Evolutionary conservation across 192 early-diverging fungal genomes (phyloP).

Genomic region (Radiomyces spectabilis): DNA sequence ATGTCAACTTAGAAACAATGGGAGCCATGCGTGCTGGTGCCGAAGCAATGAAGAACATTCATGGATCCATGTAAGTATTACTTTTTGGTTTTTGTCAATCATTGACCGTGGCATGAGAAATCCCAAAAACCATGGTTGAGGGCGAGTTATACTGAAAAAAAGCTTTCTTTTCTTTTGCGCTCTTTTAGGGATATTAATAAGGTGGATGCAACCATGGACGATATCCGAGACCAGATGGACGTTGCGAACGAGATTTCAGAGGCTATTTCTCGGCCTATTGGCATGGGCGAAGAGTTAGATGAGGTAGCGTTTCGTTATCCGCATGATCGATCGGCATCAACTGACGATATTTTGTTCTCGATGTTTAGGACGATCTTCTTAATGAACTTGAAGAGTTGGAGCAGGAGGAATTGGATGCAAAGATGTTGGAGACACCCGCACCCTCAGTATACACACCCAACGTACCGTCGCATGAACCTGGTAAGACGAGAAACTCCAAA

Average conservation of each 20-base stretch:
- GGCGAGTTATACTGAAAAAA: neutral
- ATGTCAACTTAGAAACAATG: conserved; percentile 93
- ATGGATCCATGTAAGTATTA: conserved; percentile 67
- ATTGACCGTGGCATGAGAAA: neutral
- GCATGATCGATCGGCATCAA: neutral
- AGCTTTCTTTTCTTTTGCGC: neutral
- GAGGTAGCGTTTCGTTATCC: conserved; percentile 41
- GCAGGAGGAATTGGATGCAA: conserved; percentile 85
- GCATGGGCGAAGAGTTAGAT: conserved; percentile 85
- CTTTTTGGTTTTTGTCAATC: neutral
- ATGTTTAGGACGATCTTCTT: conserved; percentile 69
- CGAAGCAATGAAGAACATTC: conserved; percentile 90
- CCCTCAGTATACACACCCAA: conserved; percentile 57
- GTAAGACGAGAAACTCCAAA: conserved; percentile 36
- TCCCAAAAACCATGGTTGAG: neutral
- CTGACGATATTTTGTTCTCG: neutral
- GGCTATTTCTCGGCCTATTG: conserved; percentile 84
- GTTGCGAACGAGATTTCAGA: conserved; percentile 90
- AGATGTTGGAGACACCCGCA: conserved; percentile 67
- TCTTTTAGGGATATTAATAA: conserved; percentile 75
- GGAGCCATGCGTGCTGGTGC: conserved; percentile 90
- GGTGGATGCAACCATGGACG: conserved; percentile 95
- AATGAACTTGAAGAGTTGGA: conserved; percentile 88
- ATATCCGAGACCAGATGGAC: conserved; percentile 97
- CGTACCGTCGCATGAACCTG: conserved; percentile 55